Base-by-base conservation (phyloP, 169 alveolate genomes). In the Haemoproteus tartakovskyi region DNA sequence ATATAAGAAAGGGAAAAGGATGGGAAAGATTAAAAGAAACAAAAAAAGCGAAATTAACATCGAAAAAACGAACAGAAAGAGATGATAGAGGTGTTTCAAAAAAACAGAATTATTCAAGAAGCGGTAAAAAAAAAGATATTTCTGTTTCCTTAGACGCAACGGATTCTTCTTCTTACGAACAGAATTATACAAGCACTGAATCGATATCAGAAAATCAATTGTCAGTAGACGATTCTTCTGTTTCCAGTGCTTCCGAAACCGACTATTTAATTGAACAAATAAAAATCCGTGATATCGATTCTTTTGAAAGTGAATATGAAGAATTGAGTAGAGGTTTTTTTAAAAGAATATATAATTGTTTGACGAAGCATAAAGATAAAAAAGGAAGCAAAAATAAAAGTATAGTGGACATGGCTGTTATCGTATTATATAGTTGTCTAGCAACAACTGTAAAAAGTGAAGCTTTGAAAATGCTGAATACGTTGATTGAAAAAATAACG, bases 341-440 rank as follows among this genome's bases (percentile, higher is more conserved):
- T 30, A 57, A 74, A 38, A 56, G 62, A 22, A 54, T 74, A 12
- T 74, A 74, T 38, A 74, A 74, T 18, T 46, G 33, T 2, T 48
- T 74, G 33, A 74, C 54, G 12, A 74, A 74, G 47, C 57, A 74
- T 57, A 29, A 45, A 14, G 84, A 74, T 36, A 74, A 74, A 27
- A 74, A 74, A 45, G 57, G 57, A 37, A 74, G 84, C 26, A 74
- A 74, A 38, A 56, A 74, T 60, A 74, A 74, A 22, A 74, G 21
- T 46, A 52, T 24, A 3, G 36, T 74, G 4, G 84, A 74, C 40
- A 45, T 74, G 43, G 30, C 57, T 9, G 78, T 74, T n/a, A 78
- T 74, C 26, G 57, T 74, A 24, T 74, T 57, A 30, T 74, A 74
- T 16, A 78, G 84, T 26, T 74, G 84, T 40, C 37, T 74, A 51